These are phyloP conservation scores for Laguncularia racemosa DNA, from an alignment of 345 rosid species.

Conservation along the genomic window DNA sequence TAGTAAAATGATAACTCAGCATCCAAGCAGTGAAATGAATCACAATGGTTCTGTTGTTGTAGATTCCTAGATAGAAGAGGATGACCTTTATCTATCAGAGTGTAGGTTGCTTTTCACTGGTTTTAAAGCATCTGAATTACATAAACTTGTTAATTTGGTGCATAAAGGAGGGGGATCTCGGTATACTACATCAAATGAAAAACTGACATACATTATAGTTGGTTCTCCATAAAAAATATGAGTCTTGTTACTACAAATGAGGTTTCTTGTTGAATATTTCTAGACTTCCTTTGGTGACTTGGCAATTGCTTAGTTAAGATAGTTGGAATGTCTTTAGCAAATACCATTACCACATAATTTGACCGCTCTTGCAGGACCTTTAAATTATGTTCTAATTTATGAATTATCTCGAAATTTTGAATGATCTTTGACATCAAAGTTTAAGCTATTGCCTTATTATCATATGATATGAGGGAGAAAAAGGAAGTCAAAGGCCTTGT, in stretches of 20 bases:
- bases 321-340: too few relatives aligned
- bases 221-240: constrained; percentile 86
- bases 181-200: constrained; percentile 47
- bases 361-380: too few relatives aligned
- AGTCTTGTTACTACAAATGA: constrained; percentile 19
- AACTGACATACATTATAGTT: constrained; percentile 79
- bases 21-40: constrained; percentile 31
- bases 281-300: too few relatives aligned
- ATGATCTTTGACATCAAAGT: too few relatives aligned
- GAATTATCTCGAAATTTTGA: too few relatives aligned
- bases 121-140: constrained; percentile 80
- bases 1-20: constrained; percentile 26
- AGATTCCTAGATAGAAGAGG: constrained; percentile 76
- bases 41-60: constrained; percentile 51
- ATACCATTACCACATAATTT: too few relatives aligned
- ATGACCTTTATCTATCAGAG: constrained; percentile 81
- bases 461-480: constrained; percentile 52
- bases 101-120: constrained; percentile 72
- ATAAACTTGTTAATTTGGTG: constrained; percentile 65
- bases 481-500: constrained; percentile 70
- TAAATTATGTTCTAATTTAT: too few relatives aligned
- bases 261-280: constrained; percentile 1
- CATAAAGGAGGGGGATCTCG: constrained; percentile 87
- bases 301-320: too few relatives aligned
- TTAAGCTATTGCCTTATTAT: neutral